phyloP scores from a whole-genome alignment of 2,329 filamentous ascomycete genomes.

The Metarhizium humberi region DNA sequence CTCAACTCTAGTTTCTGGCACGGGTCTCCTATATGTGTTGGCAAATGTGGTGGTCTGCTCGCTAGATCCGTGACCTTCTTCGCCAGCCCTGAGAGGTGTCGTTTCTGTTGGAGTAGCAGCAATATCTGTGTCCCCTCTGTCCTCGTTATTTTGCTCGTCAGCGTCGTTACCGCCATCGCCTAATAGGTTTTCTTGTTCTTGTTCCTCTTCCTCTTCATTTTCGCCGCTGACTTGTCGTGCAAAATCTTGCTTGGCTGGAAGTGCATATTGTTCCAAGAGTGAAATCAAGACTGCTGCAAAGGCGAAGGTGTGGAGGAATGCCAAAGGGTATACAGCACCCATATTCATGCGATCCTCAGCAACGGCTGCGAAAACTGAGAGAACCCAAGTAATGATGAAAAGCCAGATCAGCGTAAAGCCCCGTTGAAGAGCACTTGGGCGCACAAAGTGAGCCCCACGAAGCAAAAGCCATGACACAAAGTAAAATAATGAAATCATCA shows the following conservation, averaged over 20 bases:
- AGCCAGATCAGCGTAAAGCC: conserved; percentile 79
- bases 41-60: conserved; percentile 40
- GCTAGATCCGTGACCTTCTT: conserved; percentile 24
- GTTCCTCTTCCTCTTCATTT: conserved; percentile 32
- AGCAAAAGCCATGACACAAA: conserved; percentile 76
- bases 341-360: conserved; percentile 66
- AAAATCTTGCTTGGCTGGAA: conserved; percentile 64
- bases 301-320: conserved; percentile 68
- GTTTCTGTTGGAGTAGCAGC: conserved; percentile 37
- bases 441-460: conserved; percentile 65
- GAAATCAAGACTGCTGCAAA: conserved; percentile 68
- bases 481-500: conserved; percentile 76
- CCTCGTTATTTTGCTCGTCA: neutral
- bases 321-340: conserved; percentile 68
- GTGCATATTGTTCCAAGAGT: conserved; percentile 69
- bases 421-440: conserved; percentile 79
- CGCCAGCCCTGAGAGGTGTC: conserved; percentile 40
- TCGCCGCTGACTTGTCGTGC: conserved; percentile 47
- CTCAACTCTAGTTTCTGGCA: conserved; percentile 17
- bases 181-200: conserved; percentile 12
- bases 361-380: conserved; percentile 64
- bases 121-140: conserved; percentile 10
- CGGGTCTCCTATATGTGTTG: conserved; percentile 44
- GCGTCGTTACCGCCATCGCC: conserved; percentile 24
- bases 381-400: conserved; percentile 62